Base-by-base conservation (phyloP, 768 basidiomycete genomes). In the Phaffia australis region DNA sequence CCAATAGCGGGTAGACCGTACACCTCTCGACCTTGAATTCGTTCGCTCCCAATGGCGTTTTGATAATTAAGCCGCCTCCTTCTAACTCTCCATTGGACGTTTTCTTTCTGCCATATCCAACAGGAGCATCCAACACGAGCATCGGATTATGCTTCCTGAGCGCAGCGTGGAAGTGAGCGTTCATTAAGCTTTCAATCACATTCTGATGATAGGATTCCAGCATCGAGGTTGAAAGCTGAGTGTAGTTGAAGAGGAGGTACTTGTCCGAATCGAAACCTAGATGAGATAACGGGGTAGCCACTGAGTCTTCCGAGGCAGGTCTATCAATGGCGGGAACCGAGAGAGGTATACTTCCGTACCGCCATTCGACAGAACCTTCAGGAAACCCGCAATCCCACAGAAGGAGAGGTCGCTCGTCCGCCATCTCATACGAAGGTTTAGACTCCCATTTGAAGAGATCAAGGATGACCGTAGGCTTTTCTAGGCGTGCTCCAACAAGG, bases 401-500 rank as follows among this genome's bases (percentile, higher is more conserved):
- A 76, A 97, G 82, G 49, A 99, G 82, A 1, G 94, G 93, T 0
- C 95, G 80, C 0, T 83, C 86, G 70, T 93, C 87, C 8, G 92
- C 91, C 88, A 98, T 98, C 71, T 87, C 85, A 74, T 97, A 98
- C 57, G 84, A 83, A 2, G 94, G 94, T 74, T 92, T 93, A 60
- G 82, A 76, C 65, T 83, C 80, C 42, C 72, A 70, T 16, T 70
- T 88, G 74, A 95, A 79, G 27, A 98, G 80, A 15, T 84, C 79
- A 15, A 83, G 78, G 18, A 97, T 79, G 65, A 94, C 79, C 23
- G 80, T 80, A 0, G 89, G 86, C 7, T 78, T 73, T 73, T 97
- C 94, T 63, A 91, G 81, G 0, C 87, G 83, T 0, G 86, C 76
- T 21, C 92, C 94, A 60, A 94, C 82, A 58, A 95, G 84, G 76